phyloP scores from a whole-genome alignment of 768 basidiomycete species.

The Russula sp. region DNA sequence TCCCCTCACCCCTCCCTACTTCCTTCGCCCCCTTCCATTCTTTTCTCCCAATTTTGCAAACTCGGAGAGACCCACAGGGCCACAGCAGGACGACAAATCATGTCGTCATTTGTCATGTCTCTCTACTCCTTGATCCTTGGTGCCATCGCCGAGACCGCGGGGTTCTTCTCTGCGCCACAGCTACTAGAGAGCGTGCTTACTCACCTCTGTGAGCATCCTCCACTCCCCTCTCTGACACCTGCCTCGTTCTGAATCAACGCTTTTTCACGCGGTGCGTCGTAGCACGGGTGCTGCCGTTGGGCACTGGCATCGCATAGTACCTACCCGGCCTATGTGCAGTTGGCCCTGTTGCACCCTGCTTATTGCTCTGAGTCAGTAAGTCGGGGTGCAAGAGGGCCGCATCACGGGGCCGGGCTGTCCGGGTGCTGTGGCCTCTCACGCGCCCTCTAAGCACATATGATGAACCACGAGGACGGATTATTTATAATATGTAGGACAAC shows the following conservation, averaged over 20 bases:
- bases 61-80: background rate
- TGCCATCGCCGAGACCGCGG: background rate
- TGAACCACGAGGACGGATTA: background rate
- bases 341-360: background rate
- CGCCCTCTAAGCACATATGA: background rate
- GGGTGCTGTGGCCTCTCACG: background rate
- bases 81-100: background rate
- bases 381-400: background rate
- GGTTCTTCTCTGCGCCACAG: conserved; percentile 7
- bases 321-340: background rate
- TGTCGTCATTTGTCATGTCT: background rate
- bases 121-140: background rate
- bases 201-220: background rate
- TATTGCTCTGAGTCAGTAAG: background rate
- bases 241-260: background rate
- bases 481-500: background rate
- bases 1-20: background rate
- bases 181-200: conserved; percentile 12
- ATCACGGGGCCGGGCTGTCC: background rate
- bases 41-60: background rate
- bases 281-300: conserved; percentile 14
- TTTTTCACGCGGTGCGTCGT: background rate
- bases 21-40: background rate
- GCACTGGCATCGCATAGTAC: conserved; percentile 16
- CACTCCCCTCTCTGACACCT: too few species aligned